phyloP scores from a whole-genome alignment of 441 rosid genomes.

The Croton laevigatus region DNA sequence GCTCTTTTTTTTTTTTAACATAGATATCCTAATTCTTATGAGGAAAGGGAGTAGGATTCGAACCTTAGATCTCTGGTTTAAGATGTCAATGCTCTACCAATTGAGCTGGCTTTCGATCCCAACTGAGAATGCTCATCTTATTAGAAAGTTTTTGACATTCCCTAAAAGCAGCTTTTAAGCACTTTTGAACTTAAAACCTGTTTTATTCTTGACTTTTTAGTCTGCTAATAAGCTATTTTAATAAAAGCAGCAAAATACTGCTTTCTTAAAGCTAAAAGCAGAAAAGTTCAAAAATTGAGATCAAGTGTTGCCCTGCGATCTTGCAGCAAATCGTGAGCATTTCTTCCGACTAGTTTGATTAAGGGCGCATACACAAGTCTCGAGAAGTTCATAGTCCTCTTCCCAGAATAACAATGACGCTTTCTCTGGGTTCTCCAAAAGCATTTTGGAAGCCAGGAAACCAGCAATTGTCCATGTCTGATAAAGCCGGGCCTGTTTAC shows the following conservation, averaged over 20 bases:
- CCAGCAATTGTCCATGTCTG: conserved; percentile 64
- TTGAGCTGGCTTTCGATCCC: too few relatives aligned
- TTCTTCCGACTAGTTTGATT: conserved; percentile 52
- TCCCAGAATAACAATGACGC: conserved; percentile 43
- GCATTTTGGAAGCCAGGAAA: conserved; percentile 49
- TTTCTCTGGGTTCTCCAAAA: conserved; percentile 38
- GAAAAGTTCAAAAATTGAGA: background rate
- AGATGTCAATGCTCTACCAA: too few relatives aligned
- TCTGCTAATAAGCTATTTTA: too few relatives aligned
- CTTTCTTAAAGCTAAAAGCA: background rate
- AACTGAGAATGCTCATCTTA: background rate
- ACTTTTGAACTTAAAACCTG: too few relatives aligned
- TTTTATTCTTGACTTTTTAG: too few relatives aligned
- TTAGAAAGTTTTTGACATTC: too few relatives aligned
- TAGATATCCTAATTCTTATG: background rate
- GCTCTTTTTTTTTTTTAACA: background rate
- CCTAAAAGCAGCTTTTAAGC: too few relatives aligned
- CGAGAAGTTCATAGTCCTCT: conserved; percentile 63
- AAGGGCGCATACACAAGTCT: conserved; percentile 72
- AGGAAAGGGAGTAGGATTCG: too few relatives aligned
- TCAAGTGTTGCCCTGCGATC: conserved; percentile 28
- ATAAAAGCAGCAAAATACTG: background rate
- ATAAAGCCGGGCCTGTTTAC: conserved; percentile 45
- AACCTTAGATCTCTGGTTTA: too few relatives aligned
- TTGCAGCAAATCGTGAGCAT: conserved; percentile 56